phyloP scores from a whole-genome alignment of 345 rosid species.

The Clarkia xantiana region DNA sequence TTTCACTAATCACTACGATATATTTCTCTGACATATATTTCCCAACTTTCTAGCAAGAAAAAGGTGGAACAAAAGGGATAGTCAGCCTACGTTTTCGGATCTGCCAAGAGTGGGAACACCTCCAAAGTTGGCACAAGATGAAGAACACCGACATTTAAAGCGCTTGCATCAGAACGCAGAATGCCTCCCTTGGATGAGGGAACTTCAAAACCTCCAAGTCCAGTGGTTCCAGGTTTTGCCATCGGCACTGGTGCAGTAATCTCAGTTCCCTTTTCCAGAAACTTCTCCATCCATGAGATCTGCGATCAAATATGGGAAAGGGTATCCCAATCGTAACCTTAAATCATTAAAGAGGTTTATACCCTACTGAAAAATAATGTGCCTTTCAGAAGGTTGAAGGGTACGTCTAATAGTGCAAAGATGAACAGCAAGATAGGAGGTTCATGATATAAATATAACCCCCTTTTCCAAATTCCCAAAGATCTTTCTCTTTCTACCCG shows the following conservation, averaged over 20 bases:
- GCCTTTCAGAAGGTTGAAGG: neutral
- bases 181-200: slow-evolving; percentile 87
- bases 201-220: slow-evolving; percentile 99
- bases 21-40: no score
- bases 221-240: slow-evolving; percentile 91
- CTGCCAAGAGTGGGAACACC: slow-evolving; percentile 76
- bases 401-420: no score
- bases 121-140: slow-evolving; percentile 94
- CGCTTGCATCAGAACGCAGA: slow-evolving; percentile 93
- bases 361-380: no score
- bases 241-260: slow-evolving; percentile 96
- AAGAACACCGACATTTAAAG: slow-evolving; percentile 87
- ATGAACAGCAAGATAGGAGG: no score
- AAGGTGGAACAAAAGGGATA: slow-evolving; percentile 2
- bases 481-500: no score
- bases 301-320: slow-evolving; percentile 19
- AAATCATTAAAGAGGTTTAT: neutral
- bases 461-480: no score
- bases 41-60: neutral
- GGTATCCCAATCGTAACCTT: neutral
- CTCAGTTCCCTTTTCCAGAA: slow-evolving; percentile 85
- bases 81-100: slow-evolving; percentile 60
- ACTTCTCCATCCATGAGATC: slow-evolving; percentile 99
- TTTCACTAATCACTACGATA: no score
- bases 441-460: no score